A percentile compares a stretch with the other conserved stretches of the same genome.
phyloP scores from a whole-genome alignment of 202 grass and related monocot genomes.

The Saccharum hybrid region DNA sequence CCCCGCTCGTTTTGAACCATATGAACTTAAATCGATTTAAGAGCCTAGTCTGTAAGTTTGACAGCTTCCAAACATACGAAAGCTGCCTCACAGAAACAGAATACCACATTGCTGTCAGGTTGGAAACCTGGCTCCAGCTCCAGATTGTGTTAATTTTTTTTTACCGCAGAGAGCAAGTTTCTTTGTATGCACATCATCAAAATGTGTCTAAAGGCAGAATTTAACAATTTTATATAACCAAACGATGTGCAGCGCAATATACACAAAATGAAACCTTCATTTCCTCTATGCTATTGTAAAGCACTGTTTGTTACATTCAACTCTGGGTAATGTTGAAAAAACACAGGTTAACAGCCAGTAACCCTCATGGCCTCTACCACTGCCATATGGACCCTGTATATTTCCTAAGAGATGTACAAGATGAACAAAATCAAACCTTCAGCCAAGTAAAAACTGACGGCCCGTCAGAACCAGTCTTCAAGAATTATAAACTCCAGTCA shows the following conservation, averaged over 20 bases:
- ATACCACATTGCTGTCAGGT: background rate
- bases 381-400: conserved; percentile 26
- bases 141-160: background rate
- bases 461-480: background rate
- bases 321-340: conserved; percentile 20
- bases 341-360: conserved; percentile 28
- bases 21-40: background rate
- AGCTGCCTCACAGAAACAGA: background rate
- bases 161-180: background rate
- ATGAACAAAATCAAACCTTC: background rate
- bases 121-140: background rate
- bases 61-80: background rate
- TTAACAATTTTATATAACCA: background rate
- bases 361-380: background rate
- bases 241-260: background rate
- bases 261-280: conserved; percentile 14
- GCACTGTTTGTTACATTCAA: conserved; percentile 43
- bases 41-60: background rate
- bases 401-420: conserved; percentile 39
- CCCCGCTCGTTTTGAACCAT: background rate
- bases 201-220: background rate
- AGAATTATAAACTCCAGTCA: conserved; percentile 1
- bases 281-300: conserved; percentile 30
- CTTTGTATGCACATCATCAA: background rate
- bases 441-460: background rate